These are phyloP conservation scores for Eustoma russellianum DNA, from an alignment of 257 asterid genomes.

Conservation along the genomic window DNA sequence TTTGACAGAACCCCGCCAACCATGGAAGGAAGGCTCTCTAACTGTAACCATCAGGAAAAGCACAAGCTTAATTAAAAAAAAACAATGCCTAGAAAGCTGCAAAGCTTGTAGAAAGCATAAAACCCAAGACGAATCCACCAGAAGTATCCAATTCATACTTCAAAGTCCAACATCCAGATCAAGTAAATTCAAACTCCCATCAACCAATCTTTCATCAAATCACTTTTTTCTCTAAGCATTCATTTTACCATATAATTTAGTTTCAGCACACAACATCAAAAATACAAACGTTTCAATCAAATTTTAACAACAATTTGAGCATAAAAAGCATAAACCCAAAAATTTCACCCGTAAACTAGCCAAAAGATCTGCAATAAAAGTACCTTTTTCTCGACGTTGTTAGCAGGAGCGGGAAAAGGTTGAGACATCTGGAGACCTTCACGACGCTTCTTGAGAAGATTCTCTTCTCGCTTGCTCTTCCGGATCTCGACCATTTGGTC, in stretches of 20 bases:
- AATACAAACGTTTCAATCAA: too few relatives aligned
- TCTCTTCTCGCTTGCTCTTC: conserved; percentile 83
- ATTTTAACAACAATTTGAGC: background rate
- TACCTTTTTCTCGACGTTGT: conserved; percentile 66
- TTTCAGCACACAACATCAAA: too few relatives aligned
- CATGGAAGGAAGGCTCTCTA: conserved; percentile 83
- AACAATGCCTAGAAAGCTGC: background rate
- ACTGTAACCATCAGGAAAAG: conserved; percentile 27
- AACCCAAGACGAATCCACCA: background rate
- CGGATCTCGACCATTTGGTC: conserved; percentile 98
- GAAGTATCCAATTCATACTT: background rate
- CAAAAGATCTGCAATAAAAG: too few relatives aligned
- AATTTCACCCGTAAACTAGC: background rate
- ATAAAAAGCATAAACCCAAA: too few relatives aligned
- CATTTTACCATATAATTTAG: too few relatives aligned
- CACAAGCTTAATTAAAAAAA: background rate
- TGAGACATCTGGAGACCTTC: conserved; percentile 59
- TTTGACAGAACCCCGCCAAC: conserved; percentile 64
- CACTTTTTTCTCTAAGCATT: too few relatives aligned
- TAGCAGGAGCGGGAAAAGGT: conserved; percentile 43
- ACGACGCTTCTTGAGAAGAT: conserved; percentile 78
- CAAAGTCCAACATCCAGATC: too few relatives aligned
- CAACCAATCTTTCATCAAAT: too few relatives aligned
- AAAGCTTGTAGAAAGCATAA: background rate
- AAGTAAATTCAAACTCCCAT: too few relatives aligned